Conservation (phyloP, 169 alveolate species). For the Eimeria falciformis region DNA sequence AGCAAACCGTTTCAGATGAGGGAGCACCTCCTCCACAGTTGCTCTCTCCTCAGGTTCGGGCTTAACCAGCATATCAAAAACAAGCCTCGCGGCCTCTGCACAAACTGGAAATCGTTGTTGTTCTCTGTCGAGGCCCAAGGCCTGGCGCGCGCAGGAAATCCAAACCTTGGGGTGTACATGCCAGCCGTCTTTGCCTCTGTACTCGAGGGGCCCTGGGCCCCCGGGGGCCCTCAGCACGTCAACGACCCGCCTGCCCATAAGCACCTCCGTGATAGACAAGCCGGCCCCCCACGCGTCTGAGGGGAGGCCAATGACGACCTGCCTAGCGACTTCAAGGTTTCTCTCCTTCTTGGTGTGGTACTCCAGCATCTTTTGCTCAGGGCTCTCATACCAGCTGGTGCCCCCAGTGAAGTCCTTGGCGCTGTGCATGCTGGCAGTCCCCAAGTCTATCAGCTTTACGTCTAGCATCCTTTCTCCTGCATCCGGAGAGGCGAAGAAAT, state of each 20-base stretch:
- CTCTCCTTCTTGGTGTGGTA: slow-evolving; percentile 88
- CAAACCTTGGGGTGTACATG: slow-evolving; percentile 66
- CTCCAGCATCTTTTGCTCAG: slow-evolving; percentile 90
- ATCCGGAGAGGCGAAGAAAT: slow-evolving; percentile 82
- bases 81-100: slow-evolving; percentile 82
- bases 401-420: slow-evolving; percentile 92
- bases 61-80: slow-evolving; percentile 81
- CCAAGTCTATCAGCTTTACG: slow-evolving; percentile 89
- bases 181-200: slow-evolving; percentile 82
- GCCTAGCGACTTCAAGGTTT: slow-evolving; percentile 84
- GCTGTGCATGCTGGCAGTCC: slow-evolving; percentile 90
- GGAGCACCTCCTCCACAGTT: slow-evolving; percentile 83
- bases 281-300: slow-evolving; percentile 94
- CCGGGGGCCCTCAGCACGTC: slow-evolving; percentile 86
- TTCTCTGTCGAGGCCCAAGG: slow-evolving; percentile 73
- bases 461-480: slow-evolving; percentile 85
- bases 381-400: slow-evolving; percentile 92
- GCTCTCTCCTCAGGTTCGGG: slow-evolving; percentile 82
- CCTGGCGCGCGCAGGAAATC: slow-evolving; percentile 67
- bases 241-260: slow-evolving; percentile 87
- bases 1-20: slow-evolving; percentile 30
- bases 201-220: slow-evolving; percentile 90
- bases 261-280: slow-evolving; percentile 88
- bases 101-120: slow-evolving; percentile 78
- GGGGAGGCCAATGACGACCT: slow-evolving; percentile 84